phyloP scores from a whole-genome alignment of 1,284 basidiomycete species.

The Hymenochaete sp. region DNA sequence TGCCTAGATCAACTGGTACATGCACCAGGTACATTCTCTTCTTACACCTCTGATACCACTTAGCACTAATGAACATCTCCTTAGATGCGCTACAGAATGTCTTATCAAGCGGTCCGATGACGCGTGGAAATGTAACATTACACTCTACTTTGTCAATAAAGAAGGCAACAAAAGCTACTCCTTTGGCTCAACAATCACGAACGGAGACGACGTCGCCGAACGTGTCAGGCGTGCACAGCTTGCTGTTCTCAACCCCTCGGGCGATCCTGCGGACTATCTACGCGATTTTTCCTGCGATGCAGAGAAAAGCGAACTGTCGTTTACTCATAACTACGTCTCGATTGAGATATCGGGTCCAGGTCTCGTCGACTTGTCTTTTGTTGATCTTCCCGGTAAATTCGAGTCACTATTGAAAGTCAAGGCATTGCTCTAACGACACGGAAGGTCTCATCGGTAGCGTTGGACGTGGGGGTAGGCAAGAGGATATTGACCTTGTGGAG shows the following conservation, averaged over 20 bases:
- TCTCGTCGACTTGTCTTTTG: conserved; percentile 64
- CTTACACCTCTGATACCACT: background rate
- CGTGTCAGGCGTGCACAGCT: conserved; percentile 60
- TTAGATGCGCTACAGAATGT: conserved; percentile 66
- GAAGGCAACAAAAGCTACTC: conserved; percentile 35
- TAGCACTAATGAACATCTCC: conserved; percentile 7
- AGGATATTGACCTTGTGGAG: conserved; percentile 56
- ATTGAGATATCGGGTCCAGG: conserved; percentile 59
- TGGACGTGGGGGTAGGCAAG: conserved; percentile 34
- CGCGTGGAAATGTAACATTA: conserved; percentile 54
- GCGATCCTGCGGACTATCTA: conserved; percentile 31
- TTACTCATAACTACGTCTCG: conserved; percentile 57
- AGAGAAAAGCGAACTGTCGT: conserved; percentile 36
- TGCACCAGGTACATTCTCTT: conserved; percentile 49
- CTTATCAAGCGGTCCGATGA: conserved; percentile 38
- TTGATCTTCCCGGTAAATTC: conserved; percentile 51
- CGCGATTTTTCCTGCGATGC: conserved; percentile 22
- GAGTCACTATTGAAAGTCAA: background rate
- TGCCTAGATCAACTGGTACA: conserved; percentile 55
- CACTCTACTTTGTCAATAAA: conserved; percentile 44
- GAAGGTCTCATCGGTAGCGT: conserved; percentile 60
- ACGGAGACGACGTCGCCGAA: conserved; percentile 51
- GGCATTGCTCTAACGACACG: background rate
- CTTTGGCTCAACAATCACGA: conserved; percentile 51
- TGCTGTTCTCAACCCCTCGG: conserved; percentile 62